Conservation (phyloP, 2,329 filamentous ascomycete genomes). For the Ophiostoma sp. region DNA sequence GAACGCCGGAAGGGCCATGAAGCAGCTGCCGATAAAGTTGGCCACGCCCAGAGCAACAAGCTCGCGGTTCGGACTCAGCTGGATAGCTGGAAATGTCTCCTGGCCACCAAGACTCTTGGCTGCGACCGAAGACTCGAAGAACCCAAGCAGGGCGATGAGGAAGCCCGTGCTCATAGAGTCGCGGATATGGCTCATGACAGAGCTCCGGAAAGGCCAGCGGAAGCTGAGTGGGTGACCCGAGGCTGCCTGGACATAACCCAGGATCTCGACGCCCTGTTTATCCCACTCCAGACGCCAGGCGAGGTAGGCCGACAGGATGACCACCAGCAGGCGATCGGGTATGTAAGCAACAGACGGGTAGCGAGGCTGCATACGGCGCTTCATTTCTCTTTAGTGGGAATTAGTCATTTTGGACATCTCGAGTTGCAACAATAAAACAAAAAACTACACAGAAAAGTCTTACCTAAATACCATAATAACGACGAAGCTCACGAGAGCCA, state of each 20-base stretch:
- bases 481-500: constrained; percentile 73
- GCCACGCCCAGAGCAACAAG: constrained; percentile 85
- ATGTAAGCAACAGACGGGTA: constrained; percentile 80
- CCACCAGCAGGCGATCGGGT: constrained; percentile 85
- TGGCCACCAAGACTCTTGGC: constrained; percentile 77
- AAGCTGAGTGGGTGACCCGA: constrained; percentile 71
- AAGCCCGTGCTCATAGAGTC: constrained; percentile 88
- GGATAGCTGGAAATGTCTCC: constrained; percentile 69
- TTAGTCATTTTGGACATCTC: constrained; percentile 3
- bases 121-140: constrained; percentile 95
- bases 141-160: constrained; percentile 89
- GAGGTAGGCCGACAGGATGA: constrained; percentile 75
- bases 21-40: constrained; percentile 86
- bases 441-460: background rate
- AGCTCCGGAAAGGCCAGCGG: constrained; percentile 74
- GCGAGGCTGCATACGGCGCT: constrained; percentile 71
- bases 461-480: constrained; percentile 89
- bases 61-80: constrained; percentile 85
- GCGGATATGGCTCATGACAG: constrained; percentile 74
- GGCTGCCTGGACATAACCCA: constrained; percentile 73
- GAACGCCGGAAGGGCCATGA: constrained; percentile 89
- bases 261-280: constrained; percentile 69
- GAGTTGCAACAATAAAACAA: background rate
- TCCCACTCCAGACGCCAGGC: constrained; percentile 76
- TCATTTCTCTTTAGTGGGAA: constrained; percentile 61